Conservation (phyloP, 208 protist species). For the Trypanosoma mega region DNA sequence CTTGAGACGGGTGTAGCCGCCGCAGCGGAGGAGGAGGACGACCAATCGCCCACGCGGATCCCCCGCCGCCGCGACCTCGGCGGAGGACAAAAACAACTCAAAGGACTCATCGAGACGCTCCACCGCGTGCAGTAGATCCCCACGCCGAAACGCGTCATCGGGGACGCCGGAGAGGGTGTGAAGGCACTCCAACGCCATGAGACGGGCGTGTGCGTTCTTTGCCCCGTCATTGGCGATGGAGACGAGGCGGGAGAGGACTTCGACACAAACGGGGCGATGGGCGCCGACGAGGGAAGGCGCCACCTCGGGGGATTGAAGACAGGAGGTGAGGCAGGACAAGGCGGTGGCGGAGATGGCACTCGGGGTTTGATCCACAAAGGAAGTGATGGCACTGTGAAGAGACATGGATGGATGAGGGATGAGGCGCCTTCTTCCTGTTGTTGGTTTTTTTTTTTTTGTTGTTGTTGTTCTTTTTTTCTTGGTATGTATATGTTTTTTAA, state of each 20-base stretch:
- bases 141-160: constrained; percentile 54
- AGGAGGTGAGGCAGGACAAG: constrained; percentile 52
- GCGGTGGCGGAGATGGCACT: constrained; percentile 46
- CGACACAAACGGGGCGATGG: constrained; percentile 24
- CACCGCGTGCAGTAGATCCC: constrained; percentile 57
- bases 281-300: constrained; percentile 29
- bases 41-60: constrained; percentile 69
- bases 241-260: constrained; percentile 42
- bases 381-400: constrained; percentile 48
- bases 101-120: constrained; percentile 74
- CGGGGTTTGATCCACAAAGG: constrained; percentile 51
- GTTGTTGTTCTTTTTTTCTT: too few relatives aligned
- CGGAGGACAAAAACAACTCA: constrained; percentile 51
- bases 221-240: constrained; percentile 56
- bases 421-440: too few relatives aligned
- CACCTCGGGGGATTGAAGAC: constrained; percentile 38
- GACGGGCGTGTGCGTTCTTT: constrained; percentile 57
- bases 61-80: constrained; percentile 13
- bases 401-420: constrained; percentile 26
- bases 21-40: constrained; percentile 80
- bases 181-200: constrained; percentile 69
- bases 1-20: constrained; percentile 61
- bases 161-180: constrained; percentile 66
- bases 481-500: too few relatives aligned
- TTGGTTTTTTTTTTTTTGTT: too few relatives aligned